phyloP scores from a whole-genome alignment of 2,329 filamentous ascomycete genomes.

The Calonectria pseudoreteaudii region DNA sequence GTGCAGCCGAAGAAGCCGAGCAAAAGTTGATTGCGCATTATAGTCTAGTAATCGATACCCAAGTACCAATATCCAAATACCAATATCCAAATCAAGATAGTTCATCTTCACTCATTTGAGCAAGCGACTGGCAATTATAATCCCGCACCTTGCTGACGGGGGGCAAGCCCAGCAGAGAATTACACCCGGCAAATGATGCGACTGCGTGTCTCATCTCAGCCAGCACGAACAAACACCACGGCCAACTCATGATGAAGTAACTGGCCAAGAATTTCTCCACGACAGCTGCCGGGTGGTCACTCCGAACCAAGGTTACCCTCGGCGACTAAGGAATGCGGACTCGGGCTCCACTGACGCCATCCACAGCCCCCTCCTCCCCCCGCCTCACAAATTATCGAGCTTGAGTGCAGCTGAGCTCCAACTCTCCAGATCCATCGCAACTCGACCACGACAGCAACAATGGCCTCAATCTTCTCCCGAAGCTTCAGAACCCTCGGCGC shows the following conservation, averaged over 20 bases:
- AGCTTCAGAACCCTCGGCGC: constrained; percentile 8
- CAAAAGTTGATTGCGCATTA: background rate
- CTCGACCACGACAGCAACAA: background rate
- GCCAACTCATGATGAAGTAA: background rate
- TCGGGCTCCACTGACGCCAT: background rate
- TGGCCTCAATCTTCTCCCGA: constrained; percentile 10
- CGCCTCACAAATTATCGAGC: background rate
- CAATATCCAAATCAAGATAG: background rate
- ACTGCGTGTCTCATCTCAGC: background rate
- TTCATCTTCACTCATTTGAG: background rate
- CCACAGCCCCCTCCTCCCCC: background rate
- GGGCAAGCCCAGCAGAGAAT: background rate
- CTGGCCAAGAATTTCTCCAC: background rate
- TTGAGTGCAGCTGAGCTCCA: background rate
- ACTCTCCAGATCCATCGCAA: background rate
- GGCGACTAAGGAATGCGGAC: background rate
- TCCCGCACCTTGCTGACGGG: background rate
- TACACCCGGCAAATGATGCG: background rate
- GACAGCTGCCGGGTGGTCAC: background rate
- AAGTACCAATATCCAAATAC: background rate
- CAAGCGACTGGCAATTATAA: background rate
- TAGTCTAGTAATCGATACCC: background rate
- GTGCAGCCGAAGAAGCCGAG: background rate
- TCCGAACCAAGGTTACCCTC: background rate
- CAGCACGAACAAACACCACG: background rate